A percentile compares a stretch with the other conserved stretches of the same genome.
Conservation (phyloP, 805 yeast species). For the Yamadazyma philogaea region DNA sequence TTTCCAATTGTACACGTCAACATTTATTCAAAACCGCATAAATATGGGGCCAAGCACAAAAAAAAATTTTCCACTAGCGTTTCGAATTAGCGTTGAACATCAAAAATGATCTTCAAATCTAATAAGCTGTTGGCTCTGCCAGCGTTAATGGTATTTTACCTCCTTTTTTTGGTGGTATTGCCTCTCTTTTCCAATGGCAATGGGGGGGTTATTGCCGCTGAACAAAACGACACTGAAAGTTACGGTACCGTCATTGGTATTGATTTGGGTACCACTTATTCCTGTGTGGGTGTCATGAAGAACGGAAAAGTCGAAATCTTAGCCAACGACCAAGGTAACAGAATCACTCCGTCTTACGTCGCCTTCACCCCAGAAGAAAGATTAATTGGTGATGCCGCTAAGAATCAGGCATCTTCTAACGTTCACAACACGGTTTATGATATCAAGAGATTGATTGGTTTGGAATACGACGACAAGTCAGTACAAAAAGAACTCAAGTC, state of each 20-base stretch:
- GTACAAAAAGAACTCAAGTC: constrained; percentile 59
- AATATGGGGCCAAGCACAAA: constrained; percentile 6
- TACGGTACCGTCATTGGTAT: constrained; percentile 62
- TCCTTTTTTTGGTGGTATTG: constrained; percentile 30
- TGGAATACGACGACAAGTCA: constrained; percentile 76
- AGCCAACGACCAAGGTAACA: constrained; percentile 98
- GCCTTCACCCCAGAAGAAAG: constrained; percentile 93
- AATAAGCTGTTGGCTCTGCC: constrained; percentile 23
- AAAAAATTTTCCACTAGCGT: constrained; percentile 5
- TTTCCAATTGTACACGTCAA: constrained; percentile 12
- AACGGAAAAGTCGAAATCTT: constrained; percentile 92
- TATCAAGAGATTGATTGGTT: constrained; percentile 91
- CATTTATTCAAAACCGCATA: constrained; percentile 5
- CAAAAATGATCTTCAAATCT: constrained; percentile 9
- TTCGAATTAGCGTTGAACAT: constrained; percentile 3
- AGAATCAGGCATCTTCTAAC: constrained; percentile 95
- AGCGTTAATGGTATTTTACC: constrained; percentile 29
- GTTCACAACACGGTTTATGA: constrained; percentile 88
- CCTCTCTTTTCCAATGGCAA: constrained; percentile 29
- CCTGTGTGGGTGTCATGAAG: constrained; percentile 93
- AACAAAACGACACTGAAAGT: constrained; percentile 27
- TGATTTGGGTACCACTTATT: constrained; percentile 86
- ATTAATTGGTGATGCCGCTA: constrained; percentile 94
- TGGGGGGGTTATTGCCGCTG: constrained; percentile 14
- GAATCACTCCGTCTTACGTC: constrained; percentile 95